These are phyloP conservation scores for Alnus rubra DNA, from an alignment of 306 rosid species.

Conservation along the genomic window DNA sequence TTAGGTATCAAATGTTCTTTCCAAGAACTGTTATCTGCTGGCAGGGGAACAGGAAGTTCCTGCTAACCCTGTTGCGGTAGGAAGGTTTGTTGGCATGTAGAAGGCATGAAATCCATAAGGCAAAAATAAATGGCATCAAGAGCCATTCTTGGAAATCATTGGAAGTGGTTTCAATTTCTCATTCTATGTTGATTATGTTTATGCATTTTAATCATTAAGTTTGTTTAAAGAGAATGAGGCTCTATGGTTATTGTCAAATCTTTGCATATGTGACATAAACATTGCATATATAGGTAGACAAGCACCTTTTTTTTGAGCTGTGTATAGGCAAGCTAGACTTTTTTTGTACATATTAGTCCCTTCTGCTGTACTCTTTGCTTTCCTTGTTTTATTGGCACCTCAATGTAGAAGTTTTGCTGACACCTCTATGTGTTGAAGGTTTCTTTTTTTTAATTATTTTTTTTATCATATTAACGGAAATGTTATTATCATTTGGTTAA, in stretches of 20 bases:
- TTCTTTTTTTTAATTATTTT: neutral
- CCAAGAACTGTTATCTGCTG: neutral
- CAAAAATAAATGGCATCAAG: neutral
- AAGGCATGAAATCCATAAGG: neutral
- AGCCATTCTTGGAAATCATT: neutral
- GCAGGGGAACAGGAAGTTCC: neutral
- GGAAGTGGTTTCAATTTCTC: neutral
- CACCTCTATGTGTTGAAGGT: neutral
- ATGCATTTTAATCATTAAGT: neutral
- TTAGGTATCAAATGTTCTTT: conserved; percentile 11
- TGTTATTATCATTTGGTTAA: conserved; percentile 19
- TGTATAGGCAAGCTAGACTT: neutral
- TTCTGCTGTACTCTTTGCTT: neutral
- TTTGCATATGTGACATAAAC: neutral
- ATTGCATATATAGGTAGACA: neutral
- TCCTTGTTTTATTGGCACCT: neutral
- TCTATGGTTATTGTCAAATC: neutral
- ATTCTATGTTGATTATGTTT: neutral
- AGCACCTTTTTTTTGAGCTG: neutral
- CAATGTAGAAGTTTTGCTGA: neutral
- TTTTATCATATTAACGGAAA: neutral
- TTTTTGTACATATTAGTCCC: neutral
- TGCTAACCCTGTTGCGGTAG: neutral
- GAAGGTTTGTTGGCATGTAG: neutral
- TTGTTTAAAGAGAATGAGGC: neutral